These are phyloP conservation scores for Tympanopsis confertula DNA, from an alignment of 2,329 filamentous ascomycete genomes.

Conservation along the genomic window DNA sequence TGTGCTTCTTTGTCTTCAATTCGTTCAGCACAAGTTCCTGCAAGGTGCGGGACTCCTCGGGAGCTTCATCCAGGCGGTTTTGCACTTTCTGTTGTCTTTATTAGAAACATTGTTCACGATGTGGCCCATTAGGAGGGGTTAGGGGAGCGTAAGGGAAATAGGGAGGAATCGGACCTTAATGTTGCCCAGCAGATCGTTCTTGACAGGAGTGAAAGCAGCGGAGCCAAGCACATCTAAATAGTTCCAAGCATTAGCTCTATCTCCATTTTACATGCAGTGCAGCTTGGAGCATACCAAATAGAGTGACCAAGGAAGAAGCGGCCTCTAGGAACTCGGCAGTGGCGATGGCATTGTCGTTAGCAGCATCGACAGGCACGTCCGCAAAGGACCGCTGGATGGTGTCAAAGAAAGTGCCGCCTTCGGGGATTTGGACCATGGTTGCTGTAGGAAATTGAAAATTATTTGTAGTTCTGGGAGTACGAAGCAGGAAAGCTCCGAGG, in stretches of 20 bases:
- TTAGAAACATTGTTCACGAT: background rate
- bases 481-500: background rate
- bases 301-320: conserved; percentile 70
- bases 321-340: conserved; percentile 87
- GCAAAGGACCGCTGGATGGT: conserved; percentile 74
- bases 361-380: conserved; percentile 65
- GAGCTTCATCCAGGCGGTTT: conserved; percentile 67
- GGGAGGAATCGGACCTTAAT: conserved; percentile 54
- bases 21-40: conserved; percentile 81
- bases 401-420: conserved; percentile 73
- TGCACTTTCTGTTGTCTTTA: conserved; percentile 65
- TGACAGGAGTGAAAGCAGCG: conserved; percentile 78
- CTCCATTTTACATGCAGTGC: no score
- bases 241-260: background rate
- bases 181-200: conserved; percentile 83
- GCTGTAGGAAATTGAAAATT: conserved; percentile 24
- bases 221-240: conserved; percentile 48
- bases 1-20: conserved; percentile 79
- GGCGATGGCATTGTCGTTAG: conserved; percentile 64
- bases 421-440: conserved; percentile 39
- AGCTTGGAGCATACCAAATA: conserved; percentile 58
- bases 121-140: conserved; percentile 3
- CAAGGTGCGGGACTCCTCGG: conserved; percentile 68
- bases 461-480: conserved; percentile 4
- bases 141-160: conserved; percentile 1